Conservation (phyloP, 176 grass and related monocot species). For the Aegilops longissima region DNA sequence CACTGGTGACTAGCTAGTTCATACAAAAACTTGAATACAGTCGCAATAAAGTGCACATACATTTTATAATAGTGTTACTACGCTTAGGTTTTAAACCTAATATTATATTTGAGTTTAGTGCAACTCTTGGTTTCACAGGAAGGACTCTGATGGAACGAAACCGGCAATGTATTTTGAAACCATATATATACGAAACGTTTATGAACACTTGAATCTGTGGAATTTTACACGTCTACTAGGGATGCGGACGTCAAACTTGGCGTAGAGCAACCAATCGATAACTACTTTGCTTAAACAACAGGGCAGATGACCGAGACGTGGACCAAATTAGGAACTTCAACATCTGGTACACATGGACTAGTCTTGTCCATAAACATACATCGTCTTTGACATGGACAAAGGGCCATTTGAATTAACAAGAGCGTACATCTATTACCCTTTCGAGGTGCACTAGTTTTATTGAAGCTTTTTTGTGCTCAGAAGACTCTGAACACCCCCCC, state of each 20-base stretch:
- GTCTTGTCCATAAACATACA: neutral
- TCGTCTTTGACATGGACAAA: neutral
- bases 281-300: neutral
- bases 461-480: too few species aligned
- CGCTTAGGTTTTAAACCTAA: too few species aligned
- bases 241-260: neutral
- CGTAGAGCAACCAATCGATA: neutral
- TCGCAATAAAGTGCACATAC: too few species aligned
- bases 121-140: too few species aligned
- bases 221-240: too few species aligned
- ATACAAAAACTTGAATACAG: too few species aligned
- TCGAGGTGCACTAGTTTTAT: too few species aligned
- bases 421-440: neutral
- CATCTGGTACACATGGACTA: neutral
- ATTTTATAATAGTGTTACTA: too few species aligned
- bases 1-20: too few species aligned
- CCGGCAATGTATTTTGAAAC: neutral
- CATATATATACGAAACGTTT: neutral
- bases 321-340: neutral
- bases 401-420: neutral
- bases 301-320: neutral
- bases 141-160: too few species aligned
- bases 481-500: too few species aligned
- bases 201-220: neutral
- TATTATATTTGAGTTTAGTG: too few species aligned